These are phyloP conservation scores for Chrysanthemum lavandulifolium DNA, from an alignment of 129 eudicot species.

Conservation along the genomic window DNA sequence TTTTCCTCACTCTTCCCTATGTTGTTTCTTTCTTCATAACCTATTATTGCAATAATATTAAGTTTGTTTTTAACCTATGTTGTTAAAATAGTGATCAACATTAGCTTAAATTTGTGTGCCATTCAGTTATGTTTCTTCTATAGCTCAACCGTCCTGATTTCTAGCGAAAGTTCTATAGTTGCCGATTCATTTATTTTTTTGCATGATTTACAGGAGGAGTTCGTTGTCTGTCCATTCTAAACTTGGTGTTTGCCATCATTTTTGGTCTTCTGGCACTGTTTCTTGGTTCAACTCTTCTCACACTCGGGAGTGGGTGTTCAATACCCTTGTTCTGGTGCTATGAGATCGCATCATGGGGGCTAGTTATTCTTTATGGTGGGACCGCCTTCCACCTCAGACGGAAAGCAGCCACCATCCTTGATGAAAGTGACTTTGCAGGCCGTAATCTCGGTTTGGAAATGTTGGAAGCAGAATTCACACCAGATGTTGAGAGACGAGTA, in stretches of 20 bases:
- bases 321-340: constrained; percentile 95
- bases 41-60: too few relatives aligned
- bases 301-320: constrained; percentile 86
- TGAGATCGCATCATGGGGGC: constrained; percentile 80
- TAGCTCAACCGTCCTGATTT: neutral
- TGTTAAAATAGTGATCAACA: too few relatives aligned
- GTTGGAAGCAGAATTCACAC: constrained; percentile 84
- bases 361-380: constrained; percentile 68
- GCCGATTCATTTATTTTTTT: neutral
- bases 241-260: constrained; percentile 54
- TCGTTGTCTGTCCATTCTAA: constrained; percentile 82
- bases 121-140: neutral
- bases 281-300: constrained; percentile 87
- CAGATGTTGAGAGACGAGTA: constrained; percentile 84
- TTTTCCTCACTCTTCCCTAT: too few relatives aligned
- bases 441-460: constrained; percentile 79
- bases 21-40: too few relatives aligned
- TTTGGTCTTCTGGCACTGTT: constrained; percentile 85
- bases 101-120: too few relatives aligned
- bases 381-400: constrained; percentile 69
- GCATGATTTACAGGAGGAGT: constrained; percentile 70
- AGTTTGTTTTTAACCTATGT: too few relatives aligned
- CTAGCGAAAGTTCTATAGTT: too few relatives aligned
- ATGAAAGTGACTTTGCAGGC: constrained; percentile 53
- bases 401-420: constrained; percentile 69